Base-by-base conservation (phyloP, 148 eudicot species). In the Vaccinium myrtillus region DNA sequence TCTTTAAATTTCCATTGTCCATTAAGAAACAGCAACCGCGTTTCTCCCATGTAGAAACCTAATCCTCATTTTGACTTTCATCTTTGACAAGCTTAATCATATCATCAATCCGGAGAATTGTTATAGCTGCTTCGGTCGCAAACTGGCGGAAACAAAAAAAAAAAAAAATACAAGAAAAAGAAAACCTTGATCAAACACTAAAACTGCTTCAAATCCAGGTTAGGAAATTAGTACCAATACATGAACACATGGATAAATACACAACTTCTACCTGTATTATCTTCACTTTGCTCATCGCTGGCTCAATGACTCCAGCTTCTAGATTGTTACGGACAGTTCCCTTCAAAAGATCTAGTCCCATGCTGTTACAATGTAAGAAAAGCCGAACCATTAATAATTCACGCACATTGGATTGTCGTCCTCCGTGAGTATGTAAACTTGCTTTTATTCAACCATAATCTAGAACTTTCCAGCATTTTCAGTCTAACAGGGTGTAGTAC, bases 221-320 rank as follows among this genome's bases (percentile, higher is more conserved):
- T 4, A 13, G 27, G 23, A 27, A 12, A 13, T 11, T 27, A 51
- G 13, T 5, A 23, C 27, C 30, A 78, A 15, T 3, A 2, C 6
- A 12, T 51, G 30, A 23, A 51, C 25, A 23, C 23, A 77, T 49
- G 30, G 27, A 49, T 6, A 10, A 8, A 58, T 21, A 36, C 12
- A 79, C 63, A n/a, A n/a, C 7, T 6, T 53, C 5, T 85, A 95
- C 98, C 96, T 97, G 98, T 84, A 97, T 87, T 56, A 94, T 97
- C 91, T 97, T 97, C 54, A 97, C 96, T 94, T 97, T 97, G 93
- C 99, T 97, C 99, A 97, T 95, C 55, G 99, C 98, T 46, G 99
- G 99, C 87, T 97, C 98, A 82, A 97, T 94, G 39, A 97, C 99
- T 71, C 99, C 99, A 59, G 98, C 99, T 86, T 95, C 98, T 65